Percentiles rank a stretch among this genome's conserved stretches.
phyloP scores from a whole-genome alignment of 139 green algal species.

The Chlamydomonas schloesseri region DNA sequence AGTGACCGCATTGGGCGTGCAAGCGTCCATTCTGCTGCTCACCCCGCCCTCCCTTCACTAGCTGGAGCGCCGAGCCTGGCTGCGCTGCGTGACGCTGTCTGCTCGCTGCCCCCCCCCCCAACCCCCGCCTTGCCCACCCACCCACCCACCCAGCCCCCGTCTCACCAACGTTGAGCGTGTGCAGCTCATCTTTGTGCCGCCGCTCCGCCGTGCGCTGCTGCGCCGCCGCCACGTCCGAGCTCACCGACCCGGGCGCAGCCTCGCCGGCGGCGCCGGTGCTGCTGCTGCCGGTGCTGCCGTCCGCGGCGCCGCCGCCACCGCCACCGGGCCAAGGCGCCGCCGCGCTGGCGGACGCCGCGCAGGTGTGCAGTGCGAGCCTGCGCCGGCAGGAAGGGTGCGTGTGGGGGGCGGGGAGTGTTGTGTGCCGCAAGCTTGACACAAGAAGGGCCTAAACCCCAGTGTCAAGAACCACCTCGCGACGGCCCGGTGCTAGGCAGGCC shows the following conservation, averaged over 20 bases:
- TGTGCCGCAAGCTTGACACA: neutral
- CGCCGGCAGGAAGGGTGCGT: no score
- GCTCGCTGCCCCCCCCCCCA: no score
- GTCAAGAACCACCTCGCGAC: no score
- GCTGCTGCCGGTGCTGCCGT: neutral
- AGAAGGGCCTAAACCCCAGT: no score
- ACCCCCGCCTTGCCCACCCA: no score
- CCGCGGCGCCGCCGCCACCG: neutral
- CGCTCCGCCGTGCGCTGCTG: neutral
- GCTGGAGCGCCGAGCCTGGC: no score
- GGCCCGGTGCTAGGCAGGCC: no score
- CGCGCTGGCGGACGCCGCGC: neutral
- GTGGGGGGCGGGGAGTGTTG: neutral
- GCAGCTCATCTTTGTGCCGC: constrained; percentile 42
- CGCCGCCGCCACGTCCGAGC: no score
- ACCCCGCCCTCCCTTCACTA: no score
- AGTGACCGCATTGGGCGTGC: no score
- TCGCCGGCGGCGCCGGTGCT: neutral
- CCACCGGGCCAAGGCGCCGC: neutral
- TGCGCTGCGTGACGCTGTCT: no score
- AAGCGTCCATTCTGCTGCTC: no score
- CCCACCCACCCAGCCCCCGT: neutral
- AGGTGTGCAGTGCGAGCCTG: neutral
- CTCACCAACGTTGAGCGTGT: constrained; percentile 57
- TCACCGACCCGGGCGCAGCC: neutral